Base-by-base conservation (phyloP, 352 stramenopile species). In the Phytophthora colocasiae region DNA sequence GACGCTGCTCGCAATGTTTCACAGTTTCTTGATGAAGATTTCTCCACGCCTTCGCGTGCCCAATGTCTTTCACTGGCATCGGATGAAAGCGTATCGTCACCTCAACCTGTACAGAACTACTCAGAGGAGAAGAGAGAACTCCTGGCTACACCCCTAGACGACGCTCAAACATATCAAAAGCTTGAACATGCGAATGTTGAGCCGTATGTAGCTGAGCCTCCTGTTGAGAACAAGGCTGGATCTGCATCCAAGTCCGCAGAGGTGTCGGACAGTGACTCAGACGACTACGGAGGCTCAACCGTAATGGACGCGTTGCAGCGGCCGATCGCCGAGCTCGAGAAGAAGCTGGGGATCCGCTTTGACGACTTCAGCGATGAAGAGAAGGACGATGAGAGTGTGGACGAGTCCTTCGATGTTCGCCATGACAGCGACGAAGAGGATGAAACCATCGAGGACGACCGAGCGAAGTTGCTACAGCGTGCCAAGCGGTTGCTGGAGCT, bases 311-410 rank as follows among this genome's bases (percentile, higher is more conserved):
- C 72, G n/a, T 43, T 89, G 27, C 85, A 93, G 41, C 79, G 82
- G 14, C 81, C 85, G 14, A 90, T 93, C 50, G 82, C 85, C 19
- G 82, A 93, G 53, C 69, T 93, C 15, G 82, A 93, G 62, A 74
- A 74, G 53, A 85, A 87, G 52, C 67, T 93, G 6, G 85, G 82
- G 0, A 88, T 91, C 45, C 78, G 67, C 27, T 90, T 93, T 34
- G 75, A 89, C 32, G 79, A 83, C 46, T 64, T 85, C 15, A 89
- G 76, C 15, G 80, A 89, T 26, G 80, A 88, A 66, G 72, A 86
- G 46, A 85, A 86, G 57, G 71, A 85, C 32, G 60, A 67, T 38
- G 68, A 84, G 4, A 73, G 53, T 29, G 61, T 77, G 9, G 71
- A 77, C 9, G 58, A 73, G 27, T 63, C 48, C 22, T 73, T 78